Percentiles rank a stretch among this genome's conserved stretches.
Evolutionary conservation across 345 rosid species (phyloP).

Genomic region (Punica granatum): DNA sequence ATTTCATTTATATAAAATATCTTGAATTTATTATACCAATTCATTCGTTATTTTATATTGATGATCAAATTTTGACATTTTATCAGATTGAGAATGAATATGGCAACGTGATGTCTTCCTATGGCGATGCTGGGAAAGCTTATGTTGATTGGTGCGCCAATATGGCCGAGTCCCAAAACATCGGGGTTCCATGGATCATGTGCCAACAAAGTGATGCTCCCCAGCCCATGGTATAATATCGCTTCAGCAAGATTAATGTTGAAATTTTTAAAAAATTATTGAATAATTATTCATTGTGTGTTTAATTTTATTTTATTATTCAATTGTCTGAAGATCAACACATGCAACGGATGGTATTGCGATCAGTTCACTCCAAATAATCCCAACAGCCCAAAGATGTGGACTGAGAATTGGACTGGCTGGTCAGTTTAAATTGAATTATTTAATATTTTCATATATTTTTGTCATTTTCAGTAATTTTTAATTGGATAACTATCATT

Average conservation of each 20-base stretch:
- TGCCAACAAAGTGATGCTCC: slow-evolving; percentile 70
- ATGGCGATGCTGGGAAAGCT: slow-evolving; percentile 49
- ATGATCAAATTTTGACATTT: neutral
- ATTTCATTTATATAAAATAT: neutral
- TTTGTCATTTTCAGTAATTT: too few species aligned
- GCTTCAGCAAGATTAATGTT: neutral
- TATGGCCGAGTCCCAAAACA: slow-evolving; percentile 50
- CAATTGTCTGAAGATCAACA: slow-evolving; percentile 17
- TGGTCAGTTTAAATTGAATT: slow-evolving; percentile 17
- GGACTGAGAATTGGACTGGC: slow-evolving; percentile 46
- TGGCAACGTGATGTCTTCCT: slow-evolving; percentile 44
- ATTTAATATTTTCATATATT: neutral
- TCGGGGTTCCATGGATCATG: slow-evolving; percentile 84
- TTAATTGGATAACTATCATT: too few species aligned
- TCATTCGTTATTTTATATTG: neutral
- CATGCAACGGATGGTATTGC: slow-evolving; percentile 38
- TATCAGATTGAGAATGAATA: slow-evolving; percentile 75
- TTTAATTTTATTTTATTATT: too few species aligned
- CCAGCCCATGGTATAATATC: slow-evolving; percentile 27
- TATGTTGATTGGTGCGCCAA: slow-evolving; percentile 64
- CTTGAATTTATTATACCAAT: neutral
- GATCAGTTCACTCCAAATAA: slow-evolving; percentile 23
- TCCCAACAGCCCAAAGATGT: slow-evolving; percentile 33
- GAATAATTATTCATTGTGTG: too few species aligned
- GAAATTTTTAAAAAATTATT: too few species aligned